Base-by-base conservation (phyloP, 106 monocot species). In the Amphibolis antarctica region DNA sequence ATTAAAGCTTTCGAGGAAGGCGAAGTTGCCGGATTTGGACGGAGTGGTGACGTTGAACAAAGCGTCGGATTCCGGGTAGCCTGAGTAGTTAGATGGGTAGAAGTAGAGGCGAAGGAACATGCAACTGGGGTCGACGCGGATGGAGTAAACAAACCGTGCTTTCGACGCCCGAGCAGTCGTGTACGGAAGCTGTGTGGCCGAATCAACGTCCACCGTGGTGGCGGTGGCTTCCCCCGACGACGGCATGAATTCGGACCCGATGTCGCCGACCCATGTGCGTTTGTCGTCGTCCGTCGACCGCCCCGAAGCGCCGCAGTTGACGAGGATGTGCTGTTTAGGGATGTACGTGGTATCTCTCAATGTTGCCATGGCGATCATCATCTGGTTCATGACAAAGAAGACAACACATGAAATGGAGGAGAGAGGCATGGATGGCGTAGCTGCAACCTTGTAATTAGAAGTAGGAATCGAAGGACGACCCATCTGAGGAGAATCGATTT, bases 81-180 rank as follows among this genome's bases (percentile, higher is more conserved):
- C 18, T 27, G 69, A 46, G 70, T 78, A 80, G 60, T 77, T 64
- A 9, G 71, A 12, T 0, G 83, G 77, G 71, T 86, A 78, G 78
- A 91, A 86, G 71, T 88, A 69, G 55, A 88, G 81, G 59, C 84
- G 88, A 74, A 88, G 19, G 58, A 77, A 83, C 58, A 76, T 74
- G 46, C 74, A 78, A 46, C 81, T 81, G 9, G 78, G 55, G 55
- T 51, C 50, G 58, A 84, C 63, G 31, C 71, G 81, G 68, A 88
- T 74, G 71, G 76, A 62, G 79, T 84, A 88, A 65, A 74, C 81
- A 74, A 79, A 88, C 25, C 71, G 66, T 48, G 84, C 78, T 23
- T 78, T 71, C 68, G 76, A 79, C 68, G 81, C n/a, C 17, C 86
- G 71, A 25, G 65, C 65, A 7, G 47, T 65, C 28, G 24, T 48